Evolutionary conservation across 1,139 yeast genomes (phyloP), one percentile per base, ranked within the genome.

Genomic region (Entelexis paramagnoliae): DNA sequence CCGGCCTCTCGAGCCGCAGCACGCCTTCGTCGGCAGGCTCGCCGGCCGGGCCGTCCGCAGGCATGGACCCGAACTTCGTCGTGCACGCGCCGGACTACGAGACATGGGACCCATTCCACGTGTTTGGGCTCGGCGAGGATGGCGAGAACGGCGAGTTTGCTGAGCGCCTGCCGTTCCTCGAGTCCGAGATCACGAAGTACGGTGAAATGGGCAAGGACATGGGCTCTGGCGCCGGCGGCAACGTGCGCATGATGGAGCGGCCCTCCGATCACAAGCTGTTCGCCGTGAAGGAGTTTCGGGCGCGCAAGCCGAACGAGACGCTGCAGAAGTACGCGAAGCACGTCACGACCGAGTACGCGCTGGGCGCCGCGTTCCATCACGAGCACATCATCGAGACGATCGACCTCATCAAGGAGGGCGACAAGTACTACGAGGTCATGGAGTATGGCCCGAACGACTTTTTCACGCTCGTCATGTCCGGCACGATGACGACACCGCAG

Each of bases 201-300:
- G 95, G 95, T 55, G 85, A 83, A 60, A 72, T 89, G 58, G 96
- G 96, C 50, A 84, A 86, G 59, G 82, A 85, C 56, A 72, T 93
- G 59, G 99, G 98, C 29, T 83, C 95, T 29, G 99, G 99, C 36
- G 98, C 98, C 3, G 99, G 98, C 46, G 99, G 99, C 5, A 83
- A 94, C 1, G 99, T 93, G 16, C 80, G 93, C 55, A 73, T 91
- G 51, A 80, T 93, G 63, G 81, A 79, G 51, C 77, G 97, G 57
- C 80, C 91, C 2, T 75, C 84, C 8, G 97, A 91, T 66, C 75
- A 77, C 41, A 81, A 83, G 53, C 80, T 94, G 1, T 91, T 91
- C 71, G 99, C 99, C 0, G 97, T 93, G 39, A 93, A 93, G 67
- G 97, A 93, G 67, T 93, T 93, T 65, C 75, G 98, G 58, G 83